Conservation (phyloP, 768 basidiomycete genomes). For the Tulasnella sp. region DNA sequence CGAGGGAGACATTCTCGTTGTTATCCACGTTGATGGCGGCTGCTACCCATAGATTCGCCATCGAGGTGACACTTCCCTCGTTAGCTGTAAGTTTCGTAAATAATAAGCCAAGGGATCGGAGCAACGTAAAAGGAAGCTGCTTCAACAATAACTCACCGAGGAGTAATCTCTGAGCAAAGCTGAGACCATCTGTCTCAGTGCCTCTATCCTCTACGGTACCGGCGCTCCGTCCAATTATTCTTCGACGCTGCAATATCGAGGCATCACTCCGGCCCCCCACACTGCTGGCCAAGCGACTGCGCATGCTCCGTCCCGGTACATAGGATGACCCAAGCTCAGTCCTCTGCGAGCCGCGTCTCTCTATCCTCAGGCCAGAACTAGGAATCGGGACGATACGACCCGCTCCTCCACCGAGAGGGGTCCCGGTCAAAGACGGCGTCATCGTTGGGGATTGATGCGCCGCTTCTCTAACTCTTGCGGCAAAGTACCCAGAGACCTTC, state of each 20-base stretch:
- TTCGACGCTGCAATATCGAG: slow-evolving; percentile 20
- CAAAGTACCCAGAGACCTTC: slow-evolving; percentile 21
- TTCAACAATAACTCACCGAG: slow-evolving; percentile 32
- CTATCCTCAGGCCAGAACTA: background rate
- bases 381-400: background rate
- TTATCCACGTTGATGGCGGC: slow-evolving; percentile 90
- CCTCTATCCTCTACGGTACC: slow-evolving; percentile 22
- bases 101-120: background rate
- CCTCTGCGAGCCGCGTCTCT: background rate
- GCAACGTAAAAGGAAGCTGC: background rate
- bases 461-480: slow-evolving; percentile 18
- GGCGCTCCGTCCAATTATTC: slow-evolving; percentile 7
- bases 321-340: slow-evolving; percentile 17
- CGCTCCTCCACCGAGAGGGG: background rate
- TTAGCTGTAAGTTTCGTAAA: slow-evolving; percentile 42
- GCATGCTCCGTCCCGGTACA: slow-evolving; percentile 14
- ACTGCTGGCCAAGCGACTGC: slow-evolving; percentile 11
- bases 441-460: background rate
- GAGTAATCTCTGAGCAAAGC: slow-evolving; percentile 77
- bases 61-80: slow-evolving; percentile 86
- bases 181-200: slow-evolving; percentile 35
- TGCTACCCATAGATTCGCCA: slow-evolving; percentile 95
- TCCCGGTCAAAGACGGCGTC: too few relatives aligned
- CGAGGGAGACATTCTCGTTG: slow-evolving; percentile 65
- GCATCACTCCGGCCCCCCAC: slow-evolving; percentile 12